phyloP scores from a whole-genome alignment of 257 asterid genomes.

The Salvia hispanica region DNA sequence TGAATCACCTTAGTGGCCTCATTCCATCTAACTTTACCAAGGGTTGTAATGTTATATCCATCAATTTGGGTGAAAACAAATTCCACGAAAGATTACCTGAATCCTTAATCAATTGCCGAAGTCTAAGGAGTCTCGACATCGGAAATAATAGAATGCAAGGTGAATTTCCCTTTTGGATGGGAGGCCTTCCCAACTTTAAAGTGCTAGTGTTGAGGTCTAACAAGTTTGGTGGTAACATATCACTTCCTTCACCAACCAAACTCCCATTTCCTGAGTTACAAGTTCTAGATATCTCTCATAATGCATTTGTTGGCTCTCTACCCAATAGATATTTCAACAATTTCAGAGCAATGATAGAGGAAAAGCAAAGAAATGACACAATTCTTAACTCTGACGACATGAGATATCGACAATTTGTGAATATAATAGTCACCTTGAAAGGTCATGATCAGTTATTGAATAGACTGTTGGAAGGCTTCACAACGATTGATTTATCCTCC shows the following conservation, averaged over 20 bases:
- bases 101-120: slow-evolving; percentile 33
- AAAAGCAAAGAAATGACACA: too few relatives aligned
- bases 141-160: slow-evolving; percentile 38
- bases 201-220: slow-evolving; percentile 33
- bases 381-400: too few relatives aligned
- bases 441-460: not conserved
- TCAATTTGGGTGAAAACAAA: too few relatives aligned
- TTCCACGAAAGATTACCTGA: not conserved
- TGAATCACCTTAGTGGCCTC: too few relatives aligned
- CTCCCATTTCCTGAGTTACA: slow-evolving; percentile 28
- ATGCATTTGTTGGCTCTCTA: slow-evolving; percentile 32
- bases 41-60: too few relatives aligned
- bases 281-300: slow-evolving; percentile 30
- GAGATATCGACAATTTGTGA: too few relatives aligned
- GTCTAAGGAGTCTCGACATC: slow-evolving; percentile 10
- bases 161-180: slow-evolving; percentile 39
- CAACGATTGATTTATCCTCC: slow-evolving; percentile 18
- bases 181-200: slow-evolving; percentile 29
- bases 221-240: slow-evolving; percentile 31
- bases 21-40: too few relatives aligned
- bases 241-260: not conserved
- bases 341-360: slow-evolving; percentile 32
- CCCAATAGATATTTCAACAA: slow-evolving; percentile 15
- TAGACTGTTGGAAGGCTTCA: not conserved
- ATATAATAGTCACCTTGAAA: not conserved